Percentiles rank a stretch among this genome's conserved stretches.
Conservation (phyloP, 2,329 filamentous ascomycete species). For the Talaromyces sp. region DNA sequence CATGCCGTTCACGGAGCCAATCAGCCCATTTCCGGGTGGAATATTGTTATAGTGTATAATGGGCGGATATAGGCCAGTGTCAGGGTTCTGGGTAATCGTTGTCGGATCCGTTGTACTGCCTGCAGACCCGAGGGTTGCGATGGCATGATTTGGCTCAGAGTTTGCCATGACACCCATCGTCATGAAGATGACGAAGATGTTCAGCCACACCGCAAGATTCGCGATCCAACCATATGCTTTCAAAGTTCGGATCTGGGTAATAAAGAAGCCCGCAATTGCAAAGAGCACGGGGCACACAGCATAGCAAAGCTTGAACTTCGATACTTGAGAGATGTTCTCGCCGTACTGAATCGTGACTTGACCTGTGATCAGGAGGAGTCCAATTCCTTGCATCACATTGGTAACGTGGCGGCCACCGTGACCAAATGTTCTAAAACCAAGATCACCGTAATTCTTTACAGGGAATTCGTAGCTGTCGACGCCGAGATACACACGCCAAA, state of each 20-base stretch:
- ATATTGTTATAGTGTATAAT: conserved; percentile 46
- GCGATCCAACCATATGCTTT: conserved; percentile 59
- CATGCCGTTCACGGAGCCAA: conserved; percentile 54
- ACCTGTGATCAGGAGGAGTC: conserved; percentile 55
- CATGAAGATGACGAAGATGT: conserved; percentile 58
- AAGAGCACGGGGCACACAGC: conserved; percentile 57
- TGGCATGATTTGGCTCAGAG: conserved; percentile 53
- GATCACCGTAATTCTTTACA: conserved; percentile 44
- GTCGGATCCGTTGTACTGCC: conserved; percentile 26
- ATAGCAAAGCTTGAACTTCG: conserved; percentile 56
- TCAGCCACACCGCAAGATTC: conserved; percentile 60
- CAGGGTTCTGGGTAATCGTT: conserved; percentile 23
- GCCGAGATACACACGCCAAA: conserved; percentile 46
- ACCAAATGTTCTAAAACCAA: conserved; percentile 45
- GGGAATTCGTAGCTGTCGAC: conserved; percentile 47
- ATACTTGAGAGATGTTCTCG: conserved; percentile 58
- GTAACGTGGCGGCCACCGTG: conserved; percentile 38
- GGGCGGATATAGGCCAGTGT: conserved; percentile 34
- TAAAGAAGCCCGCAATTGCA: conserved; percentile 53
- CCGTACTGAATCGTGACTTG: conserved; percentile 58
- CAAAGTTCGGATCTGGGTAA: conserved; percentile 61
- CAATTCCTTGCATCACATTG: conserved; percentile 45
- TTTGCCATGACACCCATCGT: conserved; percentile 58
- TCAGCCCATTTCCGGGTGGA: conserved; percentile 43
- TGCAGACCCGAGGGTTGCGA: conserved; percentile 30